These are phyloP conservation scores for Podospora tetraspora DNA, from an alignment of 495 filamentous ascomycete species.

Conservation along the genomic window DNA sequence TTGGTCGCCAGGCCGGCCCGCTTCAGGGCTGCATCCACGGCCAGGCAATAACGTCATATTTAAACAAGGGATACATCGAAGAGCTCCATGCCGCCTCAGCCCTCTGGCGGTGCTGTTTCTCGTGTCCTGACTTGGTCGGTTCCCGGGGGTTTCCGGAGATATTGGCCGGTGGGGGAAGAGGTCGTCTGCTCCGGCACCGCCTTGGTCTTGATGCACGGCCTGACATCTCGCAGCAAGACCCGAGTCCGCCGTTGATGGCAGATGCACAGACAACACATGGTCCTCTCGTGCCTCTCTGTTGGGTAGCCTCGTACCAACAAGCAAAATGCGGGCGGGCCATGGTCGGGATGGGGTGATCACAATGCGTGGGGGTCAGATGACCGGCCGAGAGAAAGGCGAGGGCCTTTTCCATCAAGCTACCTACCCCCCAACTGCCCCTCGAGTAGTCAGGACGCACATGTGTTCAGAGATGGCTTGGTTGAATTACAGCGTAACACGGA, in stretches of 20 bases:
- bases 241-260: neutral
- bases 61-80: neutral
- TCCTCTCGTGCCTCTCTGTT: neutral
- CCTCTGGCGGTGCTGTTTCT: constrained; percentile 1
- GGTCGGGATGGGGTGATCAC: neutral
- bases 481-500: neutral
- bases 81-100: constrained; percentile 10
- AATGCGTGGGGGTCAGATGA: neutral
- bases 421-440: neutral
- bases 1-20: neutral
- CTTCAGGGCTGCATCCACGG: neutral
- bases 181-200: neutral
- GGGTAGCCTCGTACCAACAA: neutral
- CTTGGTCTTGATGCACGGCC: neutral
- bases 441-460: too few species aligned
- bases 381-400: neutral
- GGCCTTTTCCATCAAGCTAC: neutral
- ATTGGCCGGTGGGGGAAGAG: neutral
- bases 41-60: constrained; percentile 15
- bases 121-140: constrained; percentile 11
- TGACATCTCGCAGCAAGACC: neutral
- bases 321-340: neutral
- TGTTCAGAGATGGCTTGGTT: neutral
- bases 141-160: constrained; percentile 8
- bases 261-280: neutral